These are phyloP conservation scores for Chlorella sp. DNA, from an alignment of 139 green algal genomes.

Conservation along the genomic window DNA sequence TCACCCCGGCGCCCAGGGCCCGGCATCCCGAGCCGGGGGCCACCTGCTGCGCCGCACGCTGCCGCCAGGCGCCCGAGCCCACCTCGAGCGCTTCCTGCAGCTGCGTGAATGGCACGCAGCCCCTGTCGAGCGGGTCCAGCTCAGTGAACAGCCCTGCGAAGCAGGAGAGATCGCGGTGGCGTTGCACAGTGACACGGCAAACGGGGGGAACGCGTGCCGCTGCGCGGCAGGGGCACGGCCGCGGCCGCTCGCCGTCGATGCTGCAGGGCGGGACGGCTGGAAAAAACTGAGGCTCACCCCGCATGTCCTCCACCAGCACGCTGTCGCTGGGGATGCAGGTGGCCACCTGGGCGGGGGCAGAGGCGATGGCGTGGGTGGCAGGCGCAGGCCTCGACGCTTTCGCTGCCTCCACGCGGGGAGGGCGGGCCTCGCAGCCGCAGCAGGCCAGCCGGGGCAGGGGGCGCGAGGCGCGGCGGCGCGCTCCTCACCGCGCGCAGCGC, in stretches of 20 bases:
- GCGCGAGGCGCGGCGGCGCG: conserved; percentile 47
- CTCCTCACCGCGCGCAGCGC: conserved; percentile 82
- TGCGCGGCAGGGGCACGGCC: no score
- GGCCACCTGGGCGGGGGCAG: conserved; percentile 18
- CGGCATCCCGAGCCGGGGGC: no score
- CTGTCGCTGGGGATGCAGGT: conserved; percentile 38
- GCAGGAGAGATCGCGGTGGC: no score
- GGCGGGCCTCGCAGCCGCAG: no score
- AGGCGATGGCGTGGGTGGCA: no score
- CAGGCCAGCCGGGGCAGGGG: not conserved
- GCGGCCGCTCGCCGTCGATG: no score
- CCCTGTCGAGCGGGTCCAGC: conserved; percentile 21
- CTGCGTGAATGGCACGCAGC: conserved; percentile 11
- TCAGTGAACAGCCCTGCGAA: not conserved
- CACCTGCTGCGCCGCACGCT: not conserved
- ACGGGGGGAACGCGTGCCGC: no score
- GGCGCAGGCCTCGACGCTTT: no score
- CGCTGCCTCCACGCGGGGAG: no score
- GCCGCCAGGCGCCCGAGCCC: not conserved
- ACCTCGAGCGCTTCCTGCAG: conserved; percentile 39
- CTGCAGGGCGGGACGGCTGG: no score
- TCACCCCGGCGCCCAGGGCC: no score
- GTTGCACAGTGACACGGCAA: no score
- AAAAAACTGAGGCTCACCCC: conserved; percentile 20
- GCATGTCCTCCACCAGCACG: conserved; percentile 2